These are phyloP conservation scores for Emmonsiellopsis sp. DNA, from an alignment of 2,329 filamentous ascomycete species.

Conservation along the genomic window DNA sequence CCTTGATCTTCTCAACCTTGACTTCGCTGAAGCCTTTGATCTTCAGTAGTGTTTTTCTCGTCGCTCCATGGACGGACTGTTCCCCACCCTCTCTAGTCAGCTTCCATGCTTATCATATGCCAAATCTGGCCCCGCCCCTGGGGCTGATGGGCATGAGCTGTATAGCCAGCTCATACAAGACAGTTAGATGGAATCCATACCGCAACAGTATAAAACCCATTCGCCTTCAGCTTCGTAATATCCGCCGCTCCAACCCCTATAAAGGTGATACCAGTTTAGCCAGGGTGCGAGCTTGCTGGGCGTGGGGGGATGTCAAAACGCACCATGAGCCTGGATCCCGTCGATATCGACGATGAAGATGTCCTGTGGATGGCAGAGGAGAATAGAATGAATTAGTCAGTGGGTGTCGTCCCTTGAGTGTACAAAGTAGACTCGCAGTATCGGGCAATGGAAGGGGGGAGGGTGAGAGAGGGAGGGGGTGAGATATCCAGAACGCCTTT, in stretches of 20 bases:
- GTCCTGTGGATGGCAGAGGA: constrained; percentile 24
- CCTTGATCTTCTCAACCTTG: constrained; percentile 63
- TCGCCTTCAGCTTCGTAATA: constrained; percentile 55
- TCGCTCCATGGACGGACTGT: constrained; percentile 52
- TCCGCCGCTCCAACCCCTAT: constrained; percentile 54
- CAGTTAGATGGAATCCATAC: constrained; percentile 30
- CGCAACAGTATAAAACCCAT: constrained; percentile 55
- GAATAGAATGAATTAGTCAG: no score
- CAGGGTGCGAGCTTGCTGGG: background rate
- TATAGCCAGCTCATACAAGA: background rate
- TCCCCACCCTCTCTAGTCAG: background rate
- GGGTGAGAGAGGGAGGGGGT: no score
- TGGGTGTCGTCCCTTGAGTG: no score
- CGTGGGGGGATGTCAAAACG: background rate
- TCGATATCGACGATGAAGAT: constrained; percentile 57
- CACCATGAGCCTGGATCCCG: constrained; percentile 55
- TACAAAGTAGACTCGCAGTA: no score
- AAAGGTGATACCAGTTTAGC: background rate
- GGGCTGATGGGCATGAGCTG: background rate
- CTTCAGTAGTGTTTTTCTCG: constrained; percentile 50
- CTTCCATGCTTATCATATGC: no score
- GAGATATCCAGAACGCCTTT: no score
- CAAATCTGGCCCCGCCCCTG: no score
- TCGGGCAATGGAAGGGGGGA: no score
- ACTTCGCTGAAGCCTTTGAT: constrained; percentile 63